These are phyloP conservation scores for Malus asiatica DNA, from an alignment of 306 rosid species.

Conservation along the genomic window DNA sequence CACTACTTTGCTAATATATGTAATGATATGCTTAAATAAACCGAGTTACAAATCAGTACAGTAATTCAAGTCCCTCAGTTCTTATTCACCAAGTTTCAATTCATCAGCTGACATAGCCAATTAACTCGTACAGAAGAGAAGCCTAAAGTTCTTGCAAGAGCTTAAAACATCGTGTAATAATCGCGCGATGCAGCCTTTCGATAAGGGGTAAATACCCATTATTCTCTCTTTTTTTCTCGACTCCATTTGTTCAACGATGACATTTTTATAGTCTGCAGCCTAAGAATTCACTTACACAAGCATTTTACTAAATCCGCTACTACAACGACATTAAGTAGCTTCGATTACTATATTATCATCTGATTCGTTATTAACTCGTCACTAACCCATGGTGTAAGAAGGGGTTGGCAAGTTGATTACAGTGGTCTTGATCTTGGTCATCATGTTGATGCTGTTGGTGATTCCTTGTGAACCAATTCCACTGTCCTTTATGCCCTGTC, in stretches of 20 bases:
- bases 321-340: neutral
- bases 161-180: neutral
- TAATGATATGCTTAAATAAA: neutral
- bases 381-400: constrained; percentile 90
- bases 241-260: neutral
- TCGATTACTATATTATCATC: neutral
- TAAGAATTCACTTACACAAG: neutral
- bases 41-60: neutral
- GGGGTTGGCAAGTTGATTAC: constrained; percentile 85
- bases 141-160: neutral
- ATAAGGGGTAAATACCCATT: neutral
- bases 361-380: neutral
- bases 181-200: neutral
- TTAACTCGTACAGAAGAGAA: neutral
- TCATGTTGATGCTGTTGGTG: constrained; percentile 97
- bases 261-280: constrained; percentile 10
- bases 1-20: neutral
- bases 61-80: neutral
- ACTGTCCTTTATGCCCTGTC: constrained; percentile 93
- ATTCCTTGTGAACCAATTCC: constrained; percentile 99
- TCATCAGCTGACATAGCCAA: neutral
- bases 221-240: neutral
- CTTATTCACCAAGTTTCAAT: neutral
- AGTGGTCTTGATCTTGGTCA: constrained; percentile 88
- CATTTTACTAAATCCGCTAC: neutral